A percentile compares a stretch with the other conserved stretches of the same genome.
Evolutionary conservation across 148 eudicot species (phyloP).

Genomic region (Fallopia convolvulus): DNA sequence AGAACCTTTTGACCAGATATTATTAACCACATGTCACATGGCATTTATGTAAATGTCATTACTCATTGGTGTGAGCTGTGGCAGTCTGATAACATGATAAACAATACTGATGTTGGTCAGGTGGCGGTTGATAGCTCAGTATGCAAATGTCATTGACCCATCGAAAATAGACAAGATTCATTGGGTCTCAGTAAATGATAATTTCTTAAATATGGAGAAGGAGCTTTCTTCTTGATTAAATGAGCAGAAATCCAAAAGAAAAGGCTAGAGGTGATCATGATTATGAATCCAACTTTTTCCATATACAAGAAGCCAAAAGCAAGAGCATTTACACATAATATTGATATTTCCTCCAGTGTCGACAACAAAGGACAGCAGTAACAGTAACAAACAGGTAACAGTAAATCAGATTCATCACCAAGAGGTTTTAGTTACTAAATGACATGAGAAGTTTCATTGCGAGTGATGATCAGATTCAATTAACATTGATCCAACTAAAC

Average conservation of each 20-base stretch:
- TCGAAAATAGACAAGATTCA: background rate
- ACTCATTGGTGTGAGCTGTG: background rate
- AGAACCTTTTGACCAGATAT: background rate
- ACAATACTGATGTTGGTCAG: background rate
- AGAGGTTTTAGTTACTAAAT: background rate
- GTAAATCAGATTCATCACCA: background rate
- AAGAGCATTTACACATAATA: background rate
- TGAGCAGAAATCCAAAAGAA: background rate
- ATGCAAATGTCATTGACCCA: background rate
- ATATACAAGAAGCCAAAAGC: background rate
- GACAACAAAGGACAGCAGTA: background rate
- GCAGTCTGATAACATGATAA: background rate
- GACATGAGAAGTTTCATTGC: background rate
- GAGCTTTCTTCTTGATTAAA: background rate
- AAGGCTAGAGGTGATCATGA: background rate
- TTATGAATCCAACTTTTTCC: background rate
- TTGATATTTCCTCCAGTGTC: no score
- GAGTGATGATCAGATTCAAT: background rate
- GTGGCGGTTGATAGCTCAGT: background rate
- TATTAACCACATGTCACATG: background rate
- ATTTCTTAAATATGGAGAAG: background rate
- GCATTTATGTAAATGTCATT: background rate
- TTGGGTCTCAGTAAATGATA: background rate
- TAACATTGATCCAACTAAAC: background rate
- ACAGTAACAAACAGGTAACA: background rate